Evolutionary conservation across 2,329 filamentous ascomycete genomes (phyloP).

Genomic region (Colletotrichum karsti): DNA sequence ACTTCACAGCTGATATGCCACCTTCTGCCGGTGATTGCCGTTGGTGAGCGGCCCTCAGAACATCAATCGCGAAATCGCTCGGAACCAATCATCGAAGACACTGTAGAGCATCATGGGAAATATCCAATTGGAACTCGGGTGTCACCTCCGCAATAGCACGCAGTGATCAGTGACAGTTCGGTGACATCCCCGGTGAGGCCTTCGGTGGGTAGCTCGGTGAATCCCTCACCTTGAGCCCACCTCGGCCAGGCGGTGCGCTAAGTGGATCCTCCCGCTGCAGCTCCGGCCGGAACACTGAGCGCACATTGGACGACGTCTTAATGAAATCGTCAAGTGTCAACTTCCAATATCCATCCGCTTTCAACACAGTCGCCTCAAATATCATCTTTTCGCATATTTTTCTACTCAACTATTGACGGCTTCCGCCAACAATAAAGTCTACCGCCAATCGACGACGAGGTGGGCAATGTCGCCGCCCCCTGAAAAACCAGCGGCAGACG

Average conservation of each 20-base stretch:
- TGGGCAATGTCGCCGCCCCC: neutral
- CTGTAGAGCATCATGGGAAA: no score
- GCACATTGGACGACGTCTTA: neutral
- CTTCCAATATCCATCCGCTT: neutral
- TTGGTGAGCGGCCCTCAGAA: no score
- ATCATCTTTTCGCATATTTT: neutral
- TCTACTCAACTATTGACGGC: neutral
- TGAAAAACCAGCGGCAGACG: conserved; percentile 1
- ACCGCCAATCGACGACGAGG: neutral
- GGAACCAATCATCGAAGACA: no score
- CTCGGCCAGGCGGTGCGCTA: neutral
- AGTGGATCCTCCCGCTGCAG: conserved; percentile 11
- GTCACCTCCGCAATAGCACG: no score
- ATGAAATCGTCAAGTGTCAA: neutral
- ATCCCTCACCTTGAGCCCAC: neutral
- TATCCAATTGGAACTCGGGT: no score
- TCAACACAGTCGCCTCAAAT: conserved; percentile 14
- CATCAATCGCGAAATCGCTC: no score
- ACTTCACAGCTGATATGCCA: neutral
- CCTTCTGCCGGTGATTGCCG: no score
- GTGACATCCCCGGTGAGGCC: no score
- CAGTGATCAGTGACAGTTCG: no score
- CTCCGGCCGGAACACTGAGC: neutral
- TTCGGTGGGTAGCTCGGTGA: neutral
- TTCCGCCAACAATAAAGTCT: neutral